phyloP scores from a whole-genome alignment of 2,329 filamentous ascomycete genomes.

The Neofusicoccum parvum region DNA sequence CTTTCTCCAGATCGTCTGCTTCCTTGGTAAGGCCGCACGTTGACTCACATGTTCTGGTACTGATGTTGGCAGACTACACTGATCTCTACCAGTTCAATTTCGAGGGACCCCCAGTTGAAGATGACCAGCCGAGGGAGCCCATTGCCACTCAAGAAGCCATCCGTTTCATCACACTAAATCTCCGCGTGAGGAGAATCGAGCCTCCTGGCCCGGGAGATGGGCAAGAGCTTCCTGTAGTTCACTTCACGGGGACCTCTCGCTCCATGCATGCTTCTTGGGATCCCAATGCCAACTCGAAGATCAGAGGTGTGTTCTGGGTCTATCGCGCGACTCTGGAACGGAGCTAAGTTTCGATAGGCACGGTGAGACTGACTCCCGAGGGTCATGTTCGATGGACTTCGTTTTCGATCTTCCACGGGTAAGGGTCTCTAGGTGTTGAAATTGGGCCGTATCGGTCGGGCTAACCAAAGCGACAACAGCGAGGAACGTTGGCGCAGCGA shows the following conservation, averaged over 20 bases:
- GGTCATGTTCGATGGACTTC: conserved; percentile 77
- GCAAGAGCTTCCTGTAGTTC: conserved; percentile 63
- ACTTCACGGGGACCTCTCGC: conserved; percentile 65
- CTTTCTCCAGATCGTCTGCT: conserved; percentile 44
- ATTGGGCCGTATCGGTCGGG: background rate
- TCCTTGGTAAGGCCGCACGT: conserved; percentile 37
- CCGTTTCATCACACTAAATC: conserved; percentile 69
- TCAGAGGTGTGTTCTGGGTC: conserved; percentile 57
- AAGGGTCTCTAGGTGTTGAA: conserved; percentile 28
- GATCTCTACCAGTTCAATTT: conserved; percentile 77
- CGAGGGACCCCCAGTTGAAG: conserved; percentile 35
- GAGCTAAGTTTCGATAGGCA: conserved; percentile 45
- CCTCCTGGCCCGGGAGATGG: conserved; percentile 61
- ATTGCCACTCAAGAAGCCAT: conserved; percentile 68
- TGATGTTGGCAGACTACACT: conserved; percentile 59
- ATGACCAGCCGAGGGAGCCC: conserved; percentile 48
- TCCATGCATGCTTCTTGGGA: conserved; percentile 67
- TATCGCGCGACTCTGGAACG: background rate
- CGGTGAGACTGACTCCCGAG: conserved; percentile 65
- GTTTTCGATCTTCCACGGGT: conserved; percentile 61
- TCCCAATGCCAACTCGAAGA: conserved; percentile 67
- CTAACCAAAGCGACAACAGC: conserved; percentile 49
- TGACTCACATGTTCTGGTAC: background rate
- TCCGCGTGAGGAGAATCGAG: conserved; percentile 63
- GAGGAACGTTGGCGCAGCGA: conserved; percentile 77